Conservation (phyloP, 2,329 filamentous ascomycete genomes). For the Sporothrix humicola region DNA sequence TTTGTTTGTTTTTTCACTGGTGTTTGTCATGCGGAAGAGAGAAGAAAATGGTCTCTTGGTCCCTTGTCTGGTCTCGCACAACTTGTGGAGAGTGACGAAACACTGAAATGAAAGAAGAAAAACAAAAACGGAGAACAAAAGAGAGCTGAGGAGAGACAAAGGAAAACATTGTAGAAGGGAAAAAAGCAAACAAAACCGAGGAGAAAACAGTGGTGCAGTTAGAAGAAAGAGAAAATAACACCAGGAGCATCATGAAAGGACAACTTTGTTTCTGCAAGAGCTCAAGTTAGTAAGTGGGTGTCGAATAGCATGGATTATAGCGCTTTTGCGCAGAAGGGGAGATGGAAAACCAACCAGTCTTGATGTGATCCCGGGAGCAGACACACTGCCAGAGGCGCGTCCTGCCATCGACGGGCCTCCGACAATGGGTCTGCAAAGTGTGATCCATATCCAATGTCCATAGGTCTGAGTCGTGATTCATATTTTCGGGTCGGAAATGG, state of each 20-base stretch:
- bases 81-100: slow-evolving; percentile 38
- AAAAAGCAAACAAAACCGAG: slow-evolving; percentile 22
- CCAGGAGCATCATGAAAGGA: slow-evolving; percentile 47
- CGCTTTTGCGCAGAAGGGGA: neutral
- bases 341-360: slow-evolving; percentile 23
- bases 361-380: slow-evolving; percentile 5
- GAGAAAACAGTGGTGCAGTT: slow-evolving; percentile 37
- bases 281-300: slow-evolving; percentile 31
- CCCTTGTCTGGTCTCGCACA: slow-evolving; percentile 3
- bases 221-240: neutral
- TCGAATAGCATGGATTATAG: neutral
- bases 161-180: slow-evolving; percentile 19
- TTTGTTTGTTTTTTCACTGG: slow-evolving; percentile 2
- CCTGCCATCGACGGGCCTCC: neutral
- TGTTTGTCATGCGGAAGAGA: neutral
- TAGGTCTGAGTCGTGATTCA: neutral
- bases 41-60: neutral
- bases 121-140: slow-evolving; percentile 24
- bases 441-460: slow-evolving; percentile 20
- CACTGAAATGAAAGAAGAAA: neutral
- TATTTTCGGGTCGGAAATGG: neutral
- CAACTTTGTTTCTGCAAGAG: slow-evolving; percentile 63
- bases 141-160: slow-evolving; percentile 21
- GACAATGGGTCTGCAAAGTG: neutral
- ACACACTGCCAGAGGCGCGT: neutral